Evolutionary conservation across 176 grass and related monocot genomes (phyloP).

Genomic region (Stipa capillata): DNA sequence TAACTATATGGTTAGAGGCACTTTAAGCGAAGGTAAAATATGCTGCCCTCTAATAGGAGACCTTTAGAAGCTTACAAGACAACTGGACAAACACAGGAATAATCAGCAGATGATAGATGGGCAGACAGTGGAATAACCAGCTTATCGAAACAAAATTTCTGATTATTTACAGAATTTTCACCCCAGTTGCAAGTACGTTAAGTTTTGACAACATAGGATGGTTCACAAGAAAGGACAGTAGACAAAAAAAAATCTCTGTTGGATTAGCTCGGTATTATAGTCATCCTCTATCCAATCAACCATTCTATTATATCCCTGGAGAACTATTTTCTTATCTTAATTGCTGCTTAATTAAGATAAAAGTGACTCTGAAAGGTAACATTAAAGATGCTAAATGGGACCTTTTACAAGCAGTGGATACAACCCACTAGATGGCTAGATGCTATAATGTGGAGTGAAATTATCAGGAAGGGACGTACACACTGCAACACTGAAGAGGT

Average conservation of each 20-base stretch:
- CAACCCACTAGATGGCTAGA: not conserved
- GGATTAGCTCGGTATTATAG: not conserved
- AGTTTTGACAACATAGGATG: not conserved
- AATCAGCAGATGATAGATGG: not conserved
- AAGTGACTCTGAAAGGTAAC: not conserved
- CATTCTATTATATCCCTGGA: not conserved
- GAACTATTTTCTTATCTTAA: not conserved
- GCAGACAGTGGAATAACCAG: not conserved
- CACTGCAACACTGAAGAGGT: constrained; percentile 71
- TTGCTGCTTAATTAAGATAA: constrained; percentile 4
- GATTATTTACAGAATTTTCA: not conserved
- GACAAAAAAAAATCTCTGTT: not conserved
- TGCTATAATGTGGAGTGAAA: not conserved
- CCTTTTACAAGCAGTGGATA: not conserved
- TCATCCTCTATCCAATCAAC: not conserved
- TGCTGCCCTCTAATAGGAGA: not conserved
- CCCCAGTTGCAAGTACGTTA: not conserved
- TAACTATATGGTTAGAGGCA: not conserved
- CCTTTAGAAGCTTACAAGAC: not conserved
- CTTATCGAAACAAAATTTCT: not conserved
- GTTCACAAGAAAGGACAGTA: not conserved
- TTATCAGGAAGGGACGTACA: constrained; percentile 47
- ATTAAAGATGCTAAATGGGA: not conserved
- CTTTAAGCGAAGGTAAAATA: not conserved
- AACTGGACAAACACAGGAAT: not conserved